phyloP scores from a whole-genome alignment of 1,284 basidiomycete species.

The Microstroma glucosiphilum region DNA sequence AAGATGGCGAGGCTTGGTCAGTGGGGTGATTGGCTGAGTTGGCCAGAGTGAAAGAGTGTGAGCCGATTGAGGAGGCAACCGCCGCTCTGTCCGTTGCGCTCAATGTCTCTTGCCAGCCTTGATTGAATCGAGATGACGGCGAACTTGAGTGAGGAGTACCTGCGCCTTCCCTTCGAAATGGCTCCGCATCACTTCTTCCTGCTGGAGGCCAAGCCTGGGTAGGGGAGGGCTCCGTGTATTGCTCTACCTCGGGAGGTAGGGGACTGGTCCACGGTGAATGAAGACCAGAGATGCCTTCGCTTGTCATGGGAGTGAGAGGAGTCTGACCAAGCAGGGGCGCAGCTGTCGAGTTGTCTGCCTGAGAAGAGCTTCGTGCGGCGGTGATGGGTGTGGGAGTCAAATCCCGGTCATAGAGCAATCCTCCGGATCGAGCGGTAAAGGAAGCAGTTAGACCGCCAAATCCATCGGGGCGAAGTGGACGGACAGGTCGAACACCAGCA shows the following conservation, averaged over 20 bases:
- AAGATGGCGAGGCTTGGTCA: not conserved
- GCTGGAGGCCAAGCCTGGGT: too few relatives aligned
- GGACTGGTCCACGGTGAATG: too few relatives aligned
- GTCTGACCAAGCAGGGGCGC: too few relatives aligned
- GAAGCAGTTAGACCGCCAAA: constrained; percentile 2
- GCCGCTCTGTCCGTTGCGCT: not conserved
- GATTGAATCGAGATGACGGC: too few relatives aligned
- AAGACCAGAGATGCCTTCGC: too few relatives aligned
- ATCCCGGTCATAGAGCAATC: not conserved
- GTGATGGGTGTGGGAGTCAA: not conserved
- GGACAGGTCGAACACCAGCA: not conserved
- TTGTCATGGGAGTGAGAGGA: too few relatives aligned
- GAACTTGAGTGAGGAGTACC: too few relatives aligned
- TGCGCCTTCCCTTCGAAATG: too few relatives aligned
- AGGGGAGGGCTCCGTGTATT: too few relatives aligned
- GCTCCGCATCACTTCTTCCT: too few relatives aligned
- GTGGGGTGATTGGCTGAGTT: not conserved
- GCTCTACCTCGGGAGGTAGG: too few relatives aligned
- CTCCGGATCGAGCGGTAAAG: not conserved
- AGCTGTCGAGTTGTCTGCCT: not conserved
- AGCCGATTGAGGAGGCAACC: not conserved
- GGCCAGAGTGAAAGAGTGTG: not conserved
- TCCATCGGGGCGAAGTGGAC: not conserved
- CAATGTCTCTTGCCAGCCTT: not conserved
- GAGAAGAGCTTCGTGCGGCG: not conserved